Base-by-base conservation (phyloP, 768 basidiomycete genomes). In the Tylopilus sp. region DNA sequence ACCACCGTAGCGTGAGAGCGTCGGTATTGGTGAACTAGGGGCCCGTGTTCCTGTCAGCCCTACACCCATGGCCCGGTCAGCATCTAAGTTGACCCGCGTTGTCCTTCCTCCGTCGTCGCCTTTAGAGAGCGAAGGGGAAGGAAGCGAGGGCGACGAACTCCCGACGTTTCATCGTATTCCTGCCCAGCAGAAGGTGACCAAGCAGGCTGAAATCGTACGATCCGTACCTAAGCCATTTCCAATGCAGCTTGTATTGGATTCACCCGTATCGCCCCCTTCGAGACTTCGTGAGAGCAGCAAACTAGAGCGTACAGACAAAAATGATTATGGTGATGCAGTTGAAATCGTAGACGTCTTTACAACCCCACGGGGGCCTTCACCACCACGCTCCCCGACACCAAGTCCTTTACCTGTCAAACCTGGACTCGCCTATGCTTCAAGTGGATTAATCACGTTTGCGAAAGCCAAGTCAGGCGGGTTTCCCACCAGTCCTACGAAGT, bases 181-280 rank as follows among this genome's bases (percentile, higher is more conserved):
- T 15, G 17, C 45, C 26, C 46, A 40, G 15, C 46, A 46, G 9
- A 47, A 36, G 25, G 31, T 12, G 30, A 48, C 40, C 20, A 50
- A 40, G 36, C 38, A 33, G 2, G 35, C 35, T 17, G 47, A 21
- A 15, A 18, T 10, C 33, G 30, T 3, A 9, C 50, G 51, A 31
- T 50, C 45, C n/a, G 54, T 35, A 3, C 57, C 53, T 40, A 59
- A 45, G 7, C 63, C 66, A 21, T 68, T 69, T 52, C 67, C 68
- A 40, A 60, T 68, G 57, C 62, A 61, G 17, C 30, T 57, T 13
- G 47, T 30, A 11, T n/a, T 23, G 26, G n/a, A 44, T 11, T 35
- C 48, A 9, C 38, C 17, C 4, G 21, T 28, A 15, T 54, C 51
- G 21, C 50, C 50, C 3, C 13, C 39, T 38, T 48, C 48, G 9